Percentiles rank a stretch among this genome's conserved stretches.
Evolutionary conservation across 2,329 filamentous ascomycete genomes (phyloP).

Genomic region (Harringtonia aguacate): DNA sequence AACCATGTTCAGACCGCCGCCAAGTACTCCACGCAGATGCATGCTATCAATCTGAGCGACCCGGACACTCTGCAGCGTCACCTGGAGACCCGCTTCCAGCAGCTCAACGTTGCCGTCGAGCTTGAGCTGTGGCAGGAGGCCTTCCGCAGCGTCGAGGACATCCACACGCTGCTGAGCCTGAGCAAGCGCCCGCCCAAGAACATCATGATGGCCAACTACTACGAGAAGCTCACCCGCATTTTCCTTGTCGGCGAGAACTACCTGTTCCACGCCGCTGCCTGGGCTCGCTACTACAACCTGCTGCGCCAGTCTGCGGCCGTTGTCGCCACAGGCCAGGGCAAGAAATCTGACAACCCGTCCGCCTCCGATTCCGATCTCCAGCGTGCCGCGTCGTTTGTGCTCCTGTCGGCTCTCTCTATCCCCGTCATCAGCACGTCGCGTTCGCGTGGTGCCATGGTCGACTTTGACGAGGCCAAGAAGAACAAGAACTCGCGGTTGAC

Average conservation of each 20-base stretch:
- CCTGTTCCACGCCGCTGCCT: constrained; percentile 95
- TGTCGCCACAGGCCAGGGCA: constrained; percentile 73
- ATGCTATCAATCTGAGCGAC: constrained; percentile 97
- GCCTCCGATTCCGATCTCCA: constrained; percentile 84
- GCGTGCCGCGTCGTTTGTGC: constrained; percentile 89
- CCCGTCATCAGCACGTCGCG: constrained; percentile 97
- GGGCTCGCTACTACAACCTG: constrained; percentile 94
- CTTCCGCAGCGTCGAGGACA: constrained; percentile 98
- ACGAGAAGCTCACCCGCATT: constrained; percentile 96
- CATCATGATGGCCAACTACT: constrained; percentile 99
- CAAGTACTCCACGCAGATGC: constrained; percentile 98
- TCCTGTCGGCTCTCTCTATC: constrained; percentile 91
- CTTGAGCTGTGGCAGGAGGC: constrained; percentile 98
- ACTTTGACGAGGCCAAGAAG: constrained; percentile 94
- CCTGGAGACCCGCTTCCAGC: constrained; percentile 94
- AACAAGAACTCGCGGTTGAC: constrained; percentile 98
- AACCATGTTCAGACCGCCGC: constrained; percentile 98
- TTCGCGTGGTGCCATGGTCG: constrained; percentile 89
- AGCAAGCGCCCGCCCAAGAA: constrained; percentile 99
- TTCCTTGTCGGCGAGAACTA: constrained; percentile 99
- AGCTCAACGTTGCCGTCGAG: constrained; percentile 95
- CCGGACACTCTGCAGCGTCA: constrained; percentile 95
- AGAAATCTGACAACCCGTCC: constrained; percentile 90
- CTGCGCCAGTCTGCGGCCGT: constrained; percentile 81
- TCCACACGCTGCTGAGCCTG: constrained; percentile 90